phyloP scores from a whole-genome alignment of 164 flowering plant species.

The Chimonanthus salicifolius region DNA sequence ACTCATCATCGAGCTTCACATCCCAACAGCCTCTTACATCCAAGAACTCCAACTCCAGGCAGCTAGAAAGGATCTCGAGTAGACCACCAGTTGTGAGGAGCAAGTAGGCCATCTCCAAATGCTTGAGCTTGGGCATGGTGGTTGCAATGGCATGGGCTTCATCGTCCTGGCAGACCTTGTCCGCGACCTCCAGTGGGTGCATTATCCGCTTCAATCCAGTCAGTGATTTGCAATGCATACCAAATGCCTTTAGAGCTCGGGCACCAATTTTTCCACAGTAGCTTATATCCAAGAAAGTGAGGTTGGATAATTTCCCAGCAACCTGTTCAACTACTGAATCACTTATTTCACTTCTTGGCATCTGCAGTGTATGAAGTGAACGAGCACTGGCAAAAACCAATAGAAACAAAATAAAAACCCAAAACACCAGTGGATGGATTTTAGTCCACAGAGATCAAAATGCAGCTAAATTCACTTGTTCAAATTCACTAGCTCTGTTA shows the following conservation, averaged over 20 bases:
- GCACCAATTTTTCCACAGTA: conserved; percentile 48
- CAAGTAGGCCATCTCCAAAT: conserved; percentile 60
- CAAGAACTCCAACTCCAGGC: conserved; percentile 42
- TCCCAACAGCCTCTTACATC: conserved; percentile 74
- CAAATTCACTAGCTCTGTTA: not conserved
- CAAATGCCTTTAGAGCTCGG: conserved; percentile 46
- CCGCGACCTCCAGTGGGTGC: conserved; percentile 49
- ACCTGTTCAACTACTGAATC: conserved; percentile 47
- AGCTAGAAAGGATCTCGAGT: conserved; percentile 23
- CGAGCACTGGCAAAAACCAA: conserved; percentile 43
- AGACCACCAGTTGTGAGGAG: conserved; percentile 28
- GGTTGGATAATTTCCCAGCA: conserved; percentile 35
- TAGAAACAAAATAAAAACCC: not conserved
- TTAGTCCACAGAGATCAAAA: not conserved
- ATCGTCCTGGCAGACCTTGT: conserved; percentile 39
- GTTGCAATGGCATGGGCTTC: conserved; percentile 72
- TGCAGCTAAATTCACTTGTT: not conserved
- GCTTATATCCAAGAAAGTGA: conserved; percentile 60
- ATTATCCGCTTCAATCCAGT: conserved; percentile 41
- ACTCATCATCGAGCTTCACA: conserved; percentile 38
- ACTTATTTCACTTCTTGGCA: conserved; percentile 55
- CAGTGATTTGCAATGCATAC: conserved; percentile 56
- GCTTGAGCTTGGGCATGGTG: conserved; percentile 72
- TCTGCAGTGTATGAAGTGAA: conserved; percentile 45
- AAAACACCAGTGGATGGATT: not conserved